phyloP scores from a whole-genome alignment of 2,329 filamentous ascomycete species.

The Catunica adiposa region DNA sequence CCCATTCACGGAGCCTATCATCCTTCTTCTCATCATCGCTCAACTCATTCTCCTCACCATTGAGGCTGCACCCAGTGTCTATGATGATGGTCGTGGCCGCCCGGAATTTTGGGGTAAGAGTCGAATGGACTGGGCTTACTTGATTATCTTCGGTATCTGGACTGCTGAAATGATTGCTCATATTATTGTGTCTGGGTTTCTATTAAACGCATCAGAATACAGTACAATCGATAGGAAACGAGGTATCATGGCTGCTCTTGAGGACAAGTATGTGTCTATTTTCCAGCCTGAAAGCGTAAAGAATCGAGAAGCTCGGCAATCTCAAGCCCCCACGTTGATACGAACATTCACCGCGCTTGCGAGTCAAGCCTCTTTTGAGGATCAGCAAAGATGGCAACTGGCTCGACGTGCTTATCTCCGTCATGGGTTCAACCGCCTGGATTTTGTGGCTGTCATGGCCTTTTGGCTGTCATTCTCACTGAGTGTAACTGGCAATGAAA shows the following conservation, averaged over 20 bases:
- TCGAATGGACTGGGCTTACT: conserved; percentile 62
- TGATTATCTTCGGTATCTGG: conserved; percentile 76
- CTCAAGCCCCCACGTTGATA: conserved; percentile 20
- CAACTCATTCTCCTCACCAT: conserved; percentile 80
- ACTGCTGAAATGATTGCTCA: conserved; percentile 70
- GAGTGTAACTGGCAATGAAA: conserved; percentile 52
- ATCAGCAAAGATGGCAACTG: conserved; percentile 70
- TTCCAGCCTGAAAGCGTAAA: conserved; percentile 68
- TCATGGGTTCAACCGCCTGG: conserved; percentile 88
- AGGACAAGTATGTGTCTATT: conserved; percentile 58
- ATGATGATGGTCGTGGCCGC: conserved; percentile 41
- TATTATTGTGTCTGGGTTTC: conserved; percentile 81
- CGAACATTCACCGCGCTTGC: conserved; percentile 52
- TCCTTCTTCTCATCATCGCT: conserved; percentile 71
- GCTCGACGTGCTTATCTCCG: conserved; percentile 83
- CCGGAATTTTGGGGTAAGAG: conserved; percentile 48
- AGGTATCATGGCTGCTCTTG: conserved; percentile 56
- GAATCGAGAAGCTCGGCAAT: conserved; percentile 34
- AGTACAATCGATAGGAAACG: conserved; percentile 71
- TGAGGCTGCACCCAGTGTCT: conserved; percentile 60
- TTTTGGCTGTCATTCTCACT: conserved; percentile 86
- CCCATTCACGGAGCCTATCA: conserved; percentile 69
- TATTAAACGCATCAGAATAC: conserved; percentile 81
- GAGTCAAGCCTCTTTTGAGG: conserved; percentile 46
- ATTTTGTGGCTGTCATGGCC: conserved; percentile 85